Conservation (phyloP, 371 early-diverging fungal genomes). For the Actinomortierella wolfii region DNA sequence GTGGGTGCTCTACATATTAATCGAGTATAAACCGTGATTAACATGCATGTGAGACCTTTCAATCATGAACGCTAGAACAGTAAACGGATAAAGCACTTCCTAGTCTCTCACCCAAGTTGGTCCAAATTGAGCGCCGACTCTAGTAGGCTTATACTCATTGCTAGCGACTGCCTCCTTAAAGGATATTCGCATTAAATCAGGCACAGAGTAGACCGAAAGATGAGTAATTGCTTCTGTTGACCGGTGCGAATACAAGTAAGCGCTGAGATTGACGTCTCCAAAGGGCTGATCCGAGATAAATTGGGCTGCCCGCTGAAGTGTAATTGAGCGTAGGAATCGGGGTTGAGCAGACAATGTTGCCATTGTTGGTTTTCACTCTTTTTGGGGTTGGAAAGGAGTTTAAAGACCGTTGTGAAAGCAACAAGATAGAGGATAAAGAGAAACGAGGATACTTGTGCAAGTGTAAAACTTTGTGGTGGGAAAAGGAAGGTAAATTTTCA, state of each 20-base stretch:
- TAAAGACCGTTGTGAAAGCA: no score
- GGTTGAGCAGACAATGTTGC: slow-evolving; percentile 35
- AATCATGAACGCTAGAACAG: no score
- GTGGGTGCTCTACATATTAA: slow-evolving; percentile 74
- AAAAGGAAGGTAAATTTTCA: no score
- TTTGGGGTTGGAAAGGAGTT: no score
- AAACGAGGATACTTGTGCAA: no score
- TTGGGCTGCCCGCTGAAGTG: slow-evolving; percentile 25
- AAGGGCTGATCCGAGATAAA: slow-evolving; percentile 16
- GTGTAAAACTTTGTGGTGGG: no score
- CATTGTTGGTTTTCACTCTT: slow-evolving; percentile 7
- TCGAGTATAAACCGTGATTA: not conserved
- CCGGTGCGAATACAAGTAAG: slow-evolving; percentile 23
- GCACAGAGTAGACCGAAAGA: slow-evolving; percentile 77
- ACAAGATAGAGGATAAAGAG: no score
- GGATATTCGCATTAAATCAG: slow-evolving; percentile 77
- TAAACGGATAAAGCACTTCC: no score
- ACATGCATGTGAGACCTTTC: not conserved
- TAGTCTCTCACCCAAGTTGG: slow-evolving; percentile 80
- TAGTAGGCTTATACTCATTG: slow-evolving; percentile 65
- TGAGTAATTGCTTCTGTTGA: slow-evolving; percentile 11
- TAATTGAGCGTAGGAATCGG: slow-evolving; percentile 39
- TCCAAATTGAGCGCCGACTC: slow-evolving; percentile 78
- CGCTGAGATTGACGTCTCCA: slow-evolving; percentile 28
- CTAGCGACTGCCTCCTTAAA: slow-evolving; percentile 81